A percentile compares a stretch with the other conserved stretches of the same genome.
These are phyloP conservation scores for Rostrohypoxylon terebratum DNA, from an alignment of 495 filamentous ascomycete genomes.

Conservation along the genomic window DNA sequence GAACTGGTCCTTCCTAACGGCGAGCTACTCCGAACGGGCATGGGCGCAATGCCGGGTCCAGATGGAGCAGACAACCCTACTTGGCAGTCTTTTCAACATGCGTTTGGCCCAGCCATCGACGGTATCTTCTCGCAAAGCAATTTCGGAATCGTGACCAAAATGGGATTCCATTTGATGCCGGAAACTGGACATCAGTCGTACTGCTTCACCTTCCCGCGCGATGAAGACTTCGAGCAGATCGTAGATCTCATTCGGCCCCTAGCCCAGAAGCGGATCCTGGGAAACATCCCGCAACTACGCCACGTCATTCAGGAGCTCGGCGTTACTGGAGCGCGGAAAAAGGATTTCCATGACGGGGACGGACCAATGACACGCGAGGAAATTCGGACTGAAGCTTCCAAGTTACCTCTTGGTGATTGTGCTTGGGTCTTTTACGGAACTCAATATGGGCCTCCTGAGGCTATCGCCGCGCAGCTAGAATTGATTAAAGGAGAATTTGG, in stretches of 20 bases:
- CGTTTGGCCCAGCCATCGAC: constrained; percentile 67
- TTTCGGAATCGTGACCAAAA: constrained; percentile 69
- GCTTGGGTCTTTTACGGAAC: constrained; percentile 69
- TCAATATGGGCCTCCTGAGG: constrained; percentile 61
- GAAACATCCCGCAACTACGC: constrained; percentile 65
- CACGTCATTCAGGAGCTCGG: constrained; percentile 62
- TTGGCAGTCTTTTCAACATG: constrained; percentile 66
- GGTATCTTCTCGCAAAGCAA: constrained; percentile 70
- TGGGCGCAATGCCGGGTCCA: constrained; percentile 66
- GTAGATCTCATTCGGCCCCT: constrained; percentile 67
- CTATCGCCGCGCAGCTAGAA: constrained; percentile 57
- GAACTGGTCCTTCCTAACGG: constrained; percentile 69
- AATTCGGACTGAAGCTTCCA: constrained; percentile 49
- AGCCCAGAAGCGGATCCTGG: constrained; percentile 58
- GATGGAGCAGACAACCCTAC: constrained; percentile 54
- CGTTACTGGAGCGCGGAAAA: constrained; percentile 53
- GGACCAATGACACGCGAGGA: constrained; percentile 54
- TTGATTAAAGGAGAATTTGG: constrained; percentile 61
- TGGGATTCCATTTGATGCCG: constrained; percentile 68
- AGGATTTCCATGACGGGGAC: constrained; percentile 42
- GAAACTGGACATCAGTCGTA: constrained; percentile 62
- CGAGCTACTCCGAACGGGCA: constrained; percentile 67
- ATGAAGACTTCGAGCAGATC: constrained; percentile 62
- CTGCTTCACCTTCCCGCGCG: constrained; percentile 64
- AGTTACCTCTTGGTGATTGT: constrained; percentile 53